Conservation (phyloP, 2,329 filamentous ascomycete species). For the Nectriaceae sp. region DNA sequence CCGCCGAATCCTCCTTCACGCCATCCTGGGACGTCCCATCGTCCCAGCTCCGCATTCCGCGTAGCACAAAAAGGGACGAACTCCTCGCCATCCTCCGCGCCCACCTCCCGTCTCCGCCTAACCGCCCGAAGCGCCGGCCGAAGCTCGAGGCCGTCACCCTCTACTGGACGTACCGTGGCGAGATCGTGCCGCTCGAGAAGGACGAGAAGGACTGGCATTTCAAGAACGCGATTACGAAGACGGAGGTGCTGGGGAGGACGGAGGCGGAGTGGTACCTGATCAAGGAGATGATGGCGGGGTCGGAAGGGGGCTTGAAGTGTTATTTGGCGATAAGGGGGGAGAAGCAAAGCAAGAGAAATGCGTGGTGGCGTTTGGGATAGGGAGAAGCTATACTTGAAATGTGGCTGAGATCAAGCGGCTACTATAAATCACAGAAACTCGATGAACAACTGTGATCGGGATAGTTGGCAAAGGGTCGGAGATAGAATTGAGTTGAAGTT, state of each 20-base stretch:
- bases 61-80: constrained; percentile 22
- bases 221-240: constrained; percentile 26
- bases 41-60: constrained; percentile 16
- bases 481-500: too few species aligned
- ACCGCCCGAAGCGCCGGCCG: constrained; percentile 10
- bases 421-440: too few species aligned
- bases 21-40: constrained; percentile 26
- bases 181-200: constrained; percentile 22
- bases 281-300: constrained; percentile 29
- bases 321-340: constrained; percentile 27
- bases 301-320: constrained; percentile 25
- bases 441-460: too few species aligned
- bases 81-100: constrained; percentile 27
- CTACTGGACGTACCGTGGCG: constrained; percentile 28
- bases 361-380: constrained; percentile 21
- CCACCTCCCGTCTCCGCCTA: constrained; percentile 13
- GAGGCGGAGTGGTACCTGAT: constrained; percentile 29
- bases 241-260: constrained; percentile 24
- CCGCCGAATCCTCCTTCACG: constrained; percentile 26
- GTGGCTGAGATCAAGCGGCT: too few species aligned
- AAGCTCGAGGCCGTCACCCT: constrained; percentile 23
- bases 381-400: too few species aligned
- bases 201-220: constrained; percentile 29
- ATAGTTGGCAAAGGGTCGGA: too few species aligned
- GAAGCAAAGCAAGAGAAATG: constrained; percentile 3